These are phyloP conservation scores for Blastomyces silverae DNA, from an alignment of 2,329 filamentous ascomycete species.

Conservation along the genomic window DNA sequence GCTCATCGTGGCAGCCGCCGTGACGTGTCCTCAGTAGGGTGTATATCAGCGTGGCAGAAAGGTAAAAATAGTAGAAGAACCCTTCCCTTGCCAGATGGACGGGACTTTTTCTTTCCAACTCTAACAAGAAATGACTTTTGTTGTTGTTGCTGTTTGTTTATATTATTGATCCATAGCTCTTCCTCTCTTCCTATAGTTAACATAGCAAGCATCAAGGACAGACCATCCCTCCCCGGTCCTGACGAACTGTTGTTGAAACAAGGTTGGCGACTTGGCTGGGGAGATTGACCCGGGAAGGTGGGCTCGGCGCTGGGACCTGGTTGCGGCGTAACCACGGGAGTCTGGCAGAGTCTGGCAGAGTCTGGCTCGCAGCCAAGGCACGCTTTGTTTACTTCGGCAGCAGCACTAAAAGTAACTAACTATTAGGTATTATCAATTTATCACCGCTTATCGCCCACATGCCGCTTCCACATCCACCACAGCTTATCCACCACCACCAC, in stretches of 20 bases:
- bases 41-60: not conserved
- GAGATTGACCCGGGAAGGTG: not conserved
- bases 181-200: not conserved
- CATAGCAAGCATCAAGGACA: too few species aligned
- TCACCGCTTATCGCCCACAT: not conserved
- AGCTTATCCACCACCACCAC: not conserved
- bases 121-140: not conserved
- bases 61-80: not conserved
- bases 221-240: not conserved
- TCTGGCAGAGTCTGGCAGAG: too few species aligned
- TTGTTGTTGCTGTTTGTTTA: not conserved
- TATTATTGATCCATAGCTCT: not conserved
- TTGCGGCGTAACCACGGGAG: constrained; percentile 9
- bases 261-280: constrained; percentile 2
- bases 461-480: constrained; percentile 3
- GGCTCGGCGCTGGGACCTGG: not conserved
- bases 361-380: not conserved
- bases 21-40: constrained; percentile 12
- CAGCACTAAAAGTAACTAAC: not conserved
- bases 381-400: constrained; percentile 4
- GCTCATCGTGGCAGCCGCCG: constrained; percentile 3
- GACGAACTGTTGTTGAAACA: constrained; percentile 7
- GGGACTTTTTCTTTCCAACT: not conserved
- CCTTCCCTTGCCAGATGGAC: not conserved
- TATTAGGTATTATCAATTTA: too few species aligned